Evolutionary conservation across 2,329 filamentous ascomycete genomes (phyloP).

Genomic region (Penicillium sp.): DNA sequence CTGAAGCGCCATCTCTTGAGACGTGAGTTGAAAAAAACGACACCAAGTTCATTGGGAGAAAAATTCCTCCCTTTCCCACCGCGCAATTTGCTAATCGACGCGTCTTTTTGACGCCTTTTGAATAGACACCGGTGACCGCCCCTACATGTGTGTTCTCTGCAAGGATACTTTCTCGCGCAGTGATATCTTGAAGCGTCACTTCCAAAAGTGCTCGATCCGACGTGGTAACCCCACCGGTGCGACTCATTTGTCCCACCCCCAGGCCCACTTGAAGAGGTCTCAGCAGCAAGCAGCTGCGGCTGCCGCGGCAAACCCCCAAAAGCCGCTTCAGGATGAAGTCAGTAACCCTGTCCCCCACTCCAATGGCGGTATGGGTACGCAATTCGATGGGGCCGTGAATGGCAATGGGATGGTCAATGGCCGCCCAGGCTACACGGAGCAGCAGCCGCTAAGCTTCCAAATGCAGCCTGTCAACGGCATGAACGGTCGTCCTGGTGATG

Average conservation of each 20-base stretch:
- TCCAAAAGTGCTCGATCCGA: slow-evolving; percentile 97
- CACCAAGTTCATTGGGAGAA: neutral
- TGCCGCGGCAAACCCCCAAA: slow-evolving; percentile 45
- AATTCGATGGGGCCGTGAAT: slow-evolving; percentile 47
- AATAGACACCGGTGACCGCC: slow-evolving; percentile 91
- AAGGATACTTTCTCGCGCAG: slow-evolving; percentile 97
- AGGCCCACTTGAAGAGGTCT: slow-evolving; percentile 81
- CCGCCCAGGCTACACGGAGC: slow-evolving; percentile 43
- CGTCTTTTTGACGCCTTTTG: slow-evolving; percentile 25
- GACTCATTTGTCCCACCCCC: slow-evolving; percentile 90
- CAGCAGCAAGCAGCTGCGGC: slow-evolving; percentile 35
- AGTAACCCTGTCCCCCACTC: slow-evolving; percentile 46
- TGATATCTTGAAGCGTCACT: slow-evolving; percentile 98
- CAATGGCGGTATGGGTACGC: slow-evolving; percentile 45
- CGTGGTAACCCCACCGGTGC: slow-evolving; percentile 94
- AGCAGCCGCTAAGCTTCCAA: slow-evolving; percentile 46
- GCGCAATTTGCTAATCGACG: slow-evolving; percentile 14
- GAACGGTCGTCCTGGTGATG: slow-evolving; percentile 41
- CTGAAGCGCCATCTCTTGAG: slow-evolving; percentile 92
- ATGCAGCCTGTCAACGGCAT: slow-evolving; percentile 47
- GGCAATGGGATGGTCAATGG: slow-evolving; percentile 42
- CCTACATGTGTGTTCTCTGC: slow-evolving; percentile 97
- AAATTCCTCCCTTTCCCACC: slow-evolving; percentile 3
- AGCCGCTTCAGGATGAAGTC: slow-evolving; percentile 48
- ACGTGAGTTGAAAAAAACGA: slow-evolving; percentile 67